Evolutionary conservation across 495 filamentous ascomycete species (phyloP), one percentile per base, ranked within the genome.

Genomic region (Stereocaulon alpinum): DNA sequence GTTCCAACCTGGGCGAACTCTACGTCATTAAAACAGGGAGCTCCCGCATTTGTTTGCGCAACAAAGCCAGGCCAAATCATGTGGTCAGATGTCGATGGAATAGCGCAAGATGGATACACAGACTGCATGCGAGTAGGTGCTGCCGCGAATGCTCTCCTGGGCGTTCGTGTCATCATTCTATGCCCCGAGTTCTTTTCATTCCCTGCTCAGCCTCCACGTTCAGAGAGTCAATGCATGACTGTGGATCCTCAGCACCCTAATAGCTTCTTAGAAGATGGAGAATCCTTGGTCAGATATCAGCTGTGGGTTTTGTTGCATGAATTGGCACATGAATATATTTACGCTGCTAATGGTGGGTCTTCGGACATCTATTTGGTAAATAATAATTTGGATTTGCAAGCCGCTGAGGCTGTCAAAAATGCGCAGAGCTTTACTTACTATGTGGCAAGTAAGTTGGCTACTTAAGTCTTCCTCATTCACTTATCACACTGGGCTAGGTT

Each of bases 271-370:
- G 17, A 30, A 0, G 18, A 40, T 34, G 60, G 60, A 4, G 4
- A 0, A 3, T 18, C 22, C 0, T 1, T 62, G 17, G 18, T 30
- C 9, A 11, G 34, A 4, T 58, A 30, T 22, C 60, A 58, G 20
- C 43, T 58, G 9, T 62, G 54, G 60, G 18, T 27, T 2, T 15
- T 62, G 18, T 27, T 62, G 53, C 54, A 62, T 56, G 60, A 62
- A 50, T 18, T 62, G 34, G 54, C 41, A 43, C 60, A 62, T 53
- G 15, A 1, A 14, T 62, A 62, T 50, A 32, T 62, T 12, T 58
- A 41, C 20, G 29, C 24, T 18, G 15, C 14, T 1, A 45, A 4
- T 22, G 42, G 45, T 7, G 9, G 7, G 15, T 5, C 17, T 6
- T 2, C 15, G 2, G 54, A 58, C 6, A 3, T 62, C 17, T 53